Evolutionary conservation across 164 flowering plant genomes (phyloP).

Genomic region (Kingdonia uniflora): DNA sequence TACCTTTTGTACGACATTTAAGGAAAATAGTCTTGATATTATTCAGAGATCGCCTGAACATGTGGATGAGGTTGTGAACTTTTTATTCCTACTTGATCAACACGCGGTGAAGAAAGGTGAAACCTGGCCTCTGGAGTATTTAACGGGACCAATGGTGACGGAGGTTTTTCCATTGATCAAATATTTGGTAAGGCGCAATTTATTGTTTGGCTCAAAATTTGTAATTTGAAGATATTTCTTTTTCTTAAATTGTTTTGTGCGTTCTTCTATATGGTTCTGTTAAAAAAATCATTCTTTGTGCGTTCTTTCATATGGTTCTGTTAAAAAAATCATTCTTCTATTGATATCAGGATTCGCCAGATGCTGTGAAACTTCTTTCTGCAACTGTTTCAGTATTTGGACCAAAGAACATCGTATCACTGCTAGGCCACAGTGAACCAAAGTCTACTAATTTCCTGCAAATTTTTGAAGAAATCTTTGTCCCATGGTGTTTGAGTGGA

Average conservation of each 20-base stretch:
- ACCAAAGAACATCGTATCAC: slow-evolving; percentile 38
- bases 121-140: slow-evolving; percentile 58
- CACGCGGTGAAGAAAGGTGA: slow-evolving; percentile 50
- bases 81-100: slow-evolving; percentile 44
- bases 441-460: slow-evolving; percentile 30
- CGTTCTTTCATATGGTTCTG: too few relatives aligned
- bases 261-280: too few relatives aligned
- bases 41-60: slow-evolving; percentile 26
- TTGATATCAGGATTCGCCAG: slow-evolving; percentile 48
- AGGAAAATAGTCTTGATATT: slow-evolving; percentile 36
- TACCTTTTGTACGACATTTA: slow-evolving; percentile 42
- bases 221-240: too few relatives aligned
- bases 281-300: too few relatives aligned
- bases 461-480: slow-evolving; percentile 47
- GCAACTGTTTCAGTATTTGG: slow-evolving; percentile 63
- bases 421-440: slow-evolving; percentile 22
- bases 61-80: slow-evolving; percentile 31
- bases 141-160: slow-evolving; percentile 62
- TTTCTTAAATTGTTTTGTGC: too few relatives aligned
- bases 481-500: slow-evolving; percentile 72
- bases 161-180: slow-evolving; percentile 47
- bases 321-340: too few relatives aligned
- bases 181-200: slow-evolving; percentile 76
- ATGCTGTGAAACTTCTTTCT: slow-evolving; percentile 48
- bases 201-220: too few relatives aligned